A percentile compares a stretch with the other conserved stretches of the same genome.
phyloP scores from a whole-genome alignment of 352 stramenopile genomes.

The Lagenidium sp. region DNA sequence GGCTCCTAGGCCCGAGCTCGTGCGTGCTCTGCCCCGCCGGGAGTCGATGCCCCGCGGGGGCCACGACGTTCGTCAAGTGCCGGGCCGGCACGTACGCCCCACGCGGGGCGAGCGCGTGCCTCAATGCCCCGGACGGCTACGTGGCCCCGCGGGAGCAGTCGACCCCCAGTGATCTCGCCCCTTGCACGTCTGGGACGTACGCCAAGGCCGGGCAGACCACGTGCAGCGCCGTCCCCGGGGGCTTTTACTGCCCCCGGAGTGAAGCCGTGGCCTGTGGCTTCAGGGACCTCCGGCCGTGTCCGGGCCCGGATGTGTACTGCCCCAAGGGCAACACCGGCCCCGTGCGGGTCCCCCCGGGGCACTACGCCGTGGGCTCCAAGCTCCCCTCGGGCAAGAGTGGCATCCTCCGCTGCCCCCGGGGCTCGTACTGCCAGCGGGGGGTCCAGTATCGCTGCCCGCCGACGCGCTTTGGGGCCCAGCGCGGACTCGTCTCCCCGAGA shows the following conservation, averaged over 20 bases:
- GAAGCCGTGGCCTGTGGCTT: constrained; percentile 23
- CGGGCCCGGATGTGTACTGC: constrained; percentile 32
- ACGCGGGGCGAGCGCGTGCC: constrained; percentile 18
- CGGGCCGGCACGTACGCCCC: constrained; percentile 26
- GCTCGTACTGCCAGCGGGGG: constrained; percentile 39
- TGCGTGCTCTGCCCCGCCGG: constrained; percentile 37
- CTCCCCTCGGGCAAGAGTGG: constrained; percentile 12
- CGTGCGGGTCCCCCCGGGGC: constrained; percentile 26
- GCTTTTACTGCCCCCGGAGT: constrained; percentile 27
- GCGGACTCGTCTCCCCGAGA: constrained; percentile 21
- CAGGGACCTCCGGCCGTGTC: constrained; percentile 24
- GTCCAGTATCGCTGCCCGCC: constrained; percentile 26
- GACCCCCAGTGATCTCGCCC: constrained; percentile 17
- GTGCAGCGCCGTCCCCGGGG: constrained; percentile 28
- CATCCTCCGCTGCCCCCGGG: constrained; percentile 31
- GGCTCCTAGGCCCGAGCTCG: constrained; percentile 8
- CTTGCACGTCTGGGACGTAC: constrained; percentile 41
- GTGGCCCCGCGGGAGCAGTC: constrained; percentile 17
- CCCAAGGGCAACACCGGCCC: constrained; percentile 24
- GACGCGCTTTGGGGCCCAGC: constrained; percentile 28
- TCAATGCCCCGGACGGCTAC: constrained; percentile 35
- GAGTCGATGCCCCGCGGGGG: constrained; percentile 23
- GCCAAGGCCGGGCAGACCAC: constrained; percentile 35
- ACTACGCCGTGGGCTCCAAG: constrained; percentile 36
- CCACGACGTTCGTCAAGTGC: constrained; percentile 18